Evolutionary conservation across 73 alveolate species (phyloP), one percentile per base, ranked within the genome.

Genomic region (Paramecium caudatum): DNA sequence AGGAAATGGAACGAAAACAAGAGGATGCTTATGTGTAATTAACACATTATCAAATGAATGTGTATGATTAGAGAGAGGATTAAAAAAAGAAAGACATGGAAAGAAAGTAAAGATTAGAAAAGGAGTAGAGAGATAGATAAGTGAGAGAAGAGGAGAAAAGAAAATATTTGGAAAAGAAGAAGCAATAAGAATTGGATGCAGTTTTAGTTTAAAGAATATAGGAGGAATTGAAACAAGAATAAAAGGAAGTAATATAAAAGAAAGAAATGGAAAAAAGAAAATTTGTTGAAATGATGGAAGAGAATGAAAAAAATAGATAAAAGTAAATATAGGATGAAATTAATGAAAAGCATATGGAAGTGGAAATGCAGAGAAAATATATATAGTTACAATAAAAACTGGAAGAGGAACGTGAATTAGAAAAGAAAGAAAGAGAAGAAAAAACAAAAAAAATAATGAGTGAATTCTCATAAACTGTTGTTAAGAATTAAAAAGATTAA

Each of bases 371-470:
- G 32, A 34, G 68, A 32, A 78, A 86, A 43, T 86, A 86, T 30
- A 63, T 78, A 16, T 43, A 78, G 70, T 63, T 86, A 15, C 34
- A 70, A 62, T 47, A 86, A 63, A 78, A 63, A 36, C 34, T 86
- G 65, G 93, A 86, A 27, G 70, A 70, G 9, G 84, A 86, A 15
- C 37, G 93, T 41, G 93, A 86, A 65, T 10, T 47, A 48, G 93
- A 86, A 46, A 86, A 63, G 55, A 86, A 62, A 46, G 84, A 86
- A 25, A 86, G 93, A 63, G 93, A 86, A 43, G 93, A 86, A 27
- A 86, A 86, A 50, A 86, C 65, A 32, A 86, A 86, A 41, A 86
- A 63, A 46, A 86, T 86, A 19, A 86, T 86, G 93, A 63, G 88
- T 61, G 80, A 70, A 63, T 86, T 86, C 25, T 49, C 93, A 41